Percentiles rank a stretch among this genome's conserved stretches.
Conservation (phyloP, 306 rosid species). For the Quercus cerris region DNA sequence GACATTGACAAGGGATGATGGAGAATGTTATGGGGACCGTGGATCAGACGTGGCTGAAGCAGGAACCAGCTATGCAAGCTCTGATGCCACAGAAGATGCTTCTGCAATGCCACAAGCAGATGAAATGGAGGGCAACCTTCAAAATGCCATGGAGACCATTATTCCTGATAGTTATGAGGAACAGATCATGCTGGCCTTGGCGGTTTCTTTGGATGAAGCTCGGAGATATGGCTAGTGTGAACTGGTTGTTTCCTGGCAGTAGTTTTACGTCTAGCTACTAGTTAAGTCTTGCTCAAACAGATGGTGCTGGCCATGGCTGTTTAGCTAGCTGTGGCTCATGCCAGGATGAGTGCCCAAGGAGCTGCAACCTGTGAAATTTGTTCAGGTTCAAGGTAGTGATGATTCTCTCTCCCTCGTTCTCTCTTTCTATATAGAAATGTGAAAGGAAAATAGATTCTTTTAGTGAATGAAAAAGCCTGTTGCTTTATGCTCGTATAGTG, state of each 20-base stretch:
- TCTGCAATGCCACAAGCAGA: slow-evolving; percentile 35
- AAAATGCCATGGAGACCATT: slow-evolving; percentile 45
- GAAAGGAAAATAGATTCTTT: slow-evolving; percentile 53
- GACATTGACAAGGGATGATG: slow-evolving; percentile 35
- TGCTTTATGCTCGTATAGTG: slow-evolving; percentile 24
- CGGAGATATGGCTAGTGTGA: slow-evolving; percentile 50
- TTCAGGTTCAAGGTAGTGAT: slow-evolving; percentile 47
- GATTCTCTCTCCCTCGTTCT: slow-evolving; percentile 29
- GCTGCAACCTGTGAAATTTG: slow-evolving; percentile 26
- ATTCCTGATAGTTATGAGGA: slow-evolving; percentile 93
- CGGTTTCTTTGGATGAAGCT: slow-evolving; percentile 91
- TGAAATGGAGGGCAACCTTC: slow-evolving; percentile 53
- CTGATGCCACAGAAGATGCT: slow-evolving; percentile 50
- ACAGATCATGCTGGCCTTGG: slow-evolving; percentile 99
- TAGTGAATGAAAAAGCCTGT: slow-evolving; percentile 54
- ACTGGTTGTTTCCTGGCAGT: slow-evolving; percentile 74
- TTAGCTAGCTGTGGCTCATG: slow-evolving; percentile 32
- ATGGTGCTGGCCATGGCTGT: slow-evolving; percentile 31
- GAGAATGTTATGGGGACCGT: slow-evolving; percentile 58
- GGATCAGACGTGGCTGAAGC: slow-evolving; percentile 59
- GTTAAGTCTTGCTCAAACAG: slow-evolving; percentile 28
- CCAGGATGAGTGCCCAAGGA: slow-evolving; percentile 32
- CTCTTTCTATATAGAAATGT: slow-evolving; percentile 38
- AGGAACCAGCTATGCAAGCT: slow-evolving; percentile 54
- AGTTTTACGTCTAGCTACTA: slow-evolving; percentile 30